phyloP scores from a whole-genome alignment of 2,329 filamentous ascomycete species.

The Pseudomassariella vexata region DNA sequence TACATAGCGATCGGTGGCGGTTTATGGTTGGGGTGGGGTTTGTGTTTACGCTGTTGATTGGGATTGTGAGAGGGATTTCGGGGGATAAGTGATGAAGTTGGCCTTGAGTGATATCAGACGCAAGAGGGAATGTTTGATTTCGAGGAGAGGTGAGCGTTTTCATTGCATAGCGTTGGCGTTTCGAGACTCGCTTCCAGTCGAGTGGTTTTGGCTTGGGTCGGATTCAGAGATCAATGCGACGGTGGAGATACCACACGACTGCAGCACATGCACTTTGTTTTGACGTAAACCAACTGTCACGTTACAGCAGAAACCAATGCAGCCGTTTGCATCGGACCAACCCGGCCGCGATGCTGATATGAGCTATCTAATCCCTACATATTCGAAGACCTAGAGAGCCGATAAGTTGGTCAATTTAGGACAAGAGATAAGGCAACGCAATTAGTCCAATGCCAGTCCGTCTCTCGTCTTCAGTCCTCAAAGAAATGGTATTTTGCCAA shows the following conservation, averaged over 20 bases:
- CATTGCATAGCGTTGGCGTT: too few relatives aligned
- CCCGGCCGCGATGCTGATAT: constrained; percentile 6
- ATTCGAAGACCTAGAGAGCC: not conserved
- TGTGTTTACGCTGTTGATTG: constrained; percentile 45
- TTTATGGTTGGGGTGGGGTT: constrained; percentile 84
- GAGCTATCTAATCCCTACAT: constrained; percentile 7
- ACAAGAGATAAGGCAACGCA: not conserved
- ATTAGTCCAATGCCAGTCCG: not conserved
- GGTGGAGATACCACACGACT: too few relatives aligned
- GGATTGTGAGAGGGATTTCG: constrained; percentile 27
- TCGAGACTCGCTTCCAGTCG: too few relatives aligned
- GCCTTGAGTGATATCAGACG: too few relatives aligned
- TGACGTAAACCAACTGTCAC: too few relatives aligned
- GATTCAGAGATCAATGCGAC: too few relatives aligned
- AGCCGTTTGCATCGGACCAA: constrained; percentile 6
- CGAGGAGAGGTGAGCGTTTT: too few relatives aligned
- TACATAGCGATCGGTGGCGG: constrained; percentile 79
- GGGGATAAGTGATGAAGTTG: constrained; percentile 24
- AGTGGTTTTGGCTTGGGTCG: too few relatives aligned
- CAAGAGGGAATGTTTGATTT: too few relatives aligned
- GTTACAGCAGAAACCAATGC: too few relatives aligned
- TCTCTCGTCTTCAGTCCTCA: constrained; percentile 2
- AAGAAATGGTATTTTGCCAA: constrained; percentile 6
- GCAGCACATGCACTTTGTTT: too few relatives aligned
- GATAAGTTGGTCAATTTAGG: not conserved